A percentile compares a stretch with the other conserved stretches of the same genome.
These are phyloP conservation scores for Ustilago cynodontis DNA, from an alignment of 1,284 basidiomycete species.

Conservation along the genomic window DNA sequence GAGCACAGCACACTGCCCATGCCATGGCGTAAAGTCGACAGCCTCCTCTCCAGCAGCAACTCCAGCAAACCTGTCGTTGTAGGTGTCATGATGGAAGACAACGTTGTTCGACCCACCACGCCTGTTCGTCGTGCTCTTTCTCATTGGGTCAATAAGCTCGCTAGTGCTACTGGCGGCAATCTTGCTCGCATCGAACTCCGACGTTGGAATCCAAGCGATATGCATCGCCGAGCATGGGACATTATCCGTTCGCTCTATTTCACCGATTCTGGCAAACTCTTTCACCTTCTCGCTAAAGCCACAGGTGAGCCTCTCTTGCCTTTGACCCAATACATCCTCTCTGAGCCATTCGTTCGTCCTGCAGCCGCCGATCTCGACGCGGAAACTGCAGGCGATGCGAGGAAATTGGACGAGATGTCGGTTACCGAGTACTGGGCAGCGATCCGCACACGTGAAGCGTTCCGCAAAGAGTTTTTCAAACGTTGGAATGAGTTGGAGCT, in stretches of 20 bases:
- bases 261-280: constrained; percentile 48
- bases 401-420: constrained; percentile 31
- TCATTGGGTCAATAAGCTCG: constrained; percentile 34
- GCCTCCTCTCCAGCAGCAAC: constrained; percentile 3
- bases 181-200: constrained; percentile 25
- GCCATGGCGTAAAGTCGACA: constrained; percentile 39
- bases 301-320: constrained; percentile 51
- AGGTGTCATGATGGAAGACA: constrained; percentile 44
- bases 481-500: constrained; percentile 39
- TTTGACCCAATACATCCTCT: constrained; percentile 46
- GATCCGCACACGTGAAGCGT: constrained; percentile 25
- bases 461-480: constrained; percentile 27
- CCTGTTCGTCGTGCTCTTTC: constrained; percentile 32
- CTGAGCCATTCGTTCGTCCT: constrained; percentile 32
- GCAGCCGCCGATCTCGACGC: constrained; percentile 15
- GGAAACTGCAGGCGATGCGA: neutral
- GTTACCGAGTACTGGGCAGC: constrained; percentile 32
- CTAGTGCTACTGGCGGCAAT: neutral
- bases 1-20: constrained; percentile 24
- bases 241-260: constrained; percentile 55
- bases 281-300: constrained; percentile 33
- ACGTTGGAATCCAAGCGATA: constrained; percentile 29
- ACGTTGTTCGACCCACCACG: constrained; percentile 35
- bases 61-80: constrained; percentile 22
- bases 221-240: constrained; percentile 46